These are phyloP conservation scores for Mycocentrospora acerina DNA, from an alignment of 2,329 filamentous ascomycete species.

Conservation along the genomic window DNA sequence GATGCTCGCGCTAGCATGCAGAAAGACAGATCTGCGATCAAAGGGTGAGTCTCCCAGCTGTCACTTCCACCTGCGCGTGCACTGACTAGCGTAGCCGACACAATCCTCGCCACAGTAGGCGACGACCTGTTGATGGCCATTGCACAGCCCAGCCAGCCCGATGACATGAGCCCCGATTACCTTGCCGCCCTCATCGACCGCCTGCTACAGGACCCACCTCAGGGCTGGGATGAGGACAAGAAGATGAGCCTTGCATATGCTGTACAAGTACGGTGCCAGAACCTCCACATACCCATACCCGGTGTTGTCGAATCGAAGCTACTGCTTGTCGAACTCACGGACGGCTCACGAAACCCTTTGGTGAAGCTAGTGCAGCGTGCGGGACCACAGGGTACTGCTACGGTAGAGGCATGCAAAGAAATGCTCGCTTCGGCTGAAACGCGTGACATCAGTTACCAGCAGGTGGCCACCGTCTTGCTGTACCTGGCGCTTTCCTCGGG, in stretches of 20 bases:
- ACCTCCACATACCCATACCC: slow-evolving; percentile 65
- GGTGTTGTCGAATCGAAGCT: slow-evolving; percentile 70
- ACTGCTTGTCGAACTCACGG: slow-evolving; percentile 67
- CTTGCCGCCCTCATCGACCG: slow-evolving; percentile 81
- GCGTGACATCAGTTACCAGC: slow-evolving; percentile 73
- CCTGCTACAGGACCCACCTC: slow-evolving; percentile 82
- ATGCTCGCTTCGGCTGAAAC: slow-evolving; percentile 57
- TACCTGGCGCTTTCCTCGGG: slow-evolving; percentile 64
- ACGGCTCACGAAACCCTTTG: slow-evolving; percentile 60
- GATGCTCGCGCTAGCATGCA: slow-evolving; percentile 84
- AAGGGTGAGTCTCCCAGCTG: slow-evolving; percentile 66
- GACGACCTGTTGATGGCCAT: slow-evolving; percentile 76
- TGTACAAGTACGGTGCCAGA: slow-evolving; percentile 63
- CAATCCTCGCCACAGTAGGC: slow-evolving; percentile 81
- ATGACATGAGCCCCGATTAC: slow-evolving; percentile 68
- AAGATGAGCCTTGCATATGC: slow-evolving; percentile 69
- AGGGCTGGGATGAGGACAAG: slow-evolving; percentile 76
- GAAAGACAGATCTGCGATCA: slow-evolving; percentile 76
- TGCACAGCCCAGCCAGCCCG: slow-evolving; percentile 62
- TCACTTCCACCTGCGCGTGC: slow-evolving; percentile 6
- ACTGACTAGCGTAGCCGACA: slow-evolving; percentile 65
- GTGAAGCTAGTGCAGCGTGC: slow-evolving; percentile 69
- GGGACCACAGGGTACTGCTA: slow-evolving; percentile 73
- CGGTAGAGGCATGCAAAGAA: slow-evolving; percentile 68
- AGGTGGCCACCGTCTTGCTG: slow-evolving; percentile 78